Conservation (phyloP, 495 filamentous ascomycete genomes). For the Venustampulla echinocandica region DNA sequence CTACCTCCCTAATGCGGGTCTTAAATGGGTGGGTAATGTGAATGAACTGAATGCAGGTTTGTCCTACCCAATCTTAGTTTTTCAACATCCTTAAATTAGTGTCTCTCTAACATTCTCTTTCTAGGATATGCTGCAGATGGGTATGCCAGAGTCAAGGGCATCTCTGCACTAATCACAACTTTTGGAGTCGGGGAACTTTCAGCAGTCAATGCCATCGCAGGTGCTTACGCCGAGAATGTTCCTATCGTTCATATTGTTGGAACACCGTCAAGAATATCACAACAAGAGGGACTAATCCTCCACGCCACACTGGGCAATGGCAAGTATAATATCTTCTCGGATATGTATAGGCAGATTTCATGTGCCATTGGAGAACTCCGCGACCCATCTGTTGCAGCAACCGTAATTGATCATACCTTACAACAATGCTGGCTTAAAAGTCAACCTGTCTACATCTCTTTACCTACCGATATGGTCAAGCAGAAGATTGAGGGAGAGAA, state of each 20-base stretch:
- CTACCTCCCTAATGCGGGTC: conserved; percentile 50
- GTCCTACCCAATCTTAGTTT: background rate
- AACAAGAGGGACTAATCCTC: conserved; percentile 57
- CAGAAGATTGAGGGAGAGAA: conserved; percentile 68
- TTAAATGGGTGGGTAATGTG: conserved; percentile 74
- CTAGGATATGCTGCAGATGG: conserved; percentile 73
- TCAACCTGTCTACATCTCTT: conserved; percentile 73
- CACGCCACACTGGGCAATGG: conserved; percentile 94
- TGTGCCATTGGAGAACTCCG: conserved; percentile 61
- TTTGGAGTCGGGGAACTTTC: conserved; percentile 77
- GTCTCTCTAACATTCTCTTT: background rate
- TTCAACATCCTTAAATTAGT: background rate
- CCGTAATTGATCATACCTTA: conserved; percentile 71
- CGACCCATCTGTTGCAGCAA: conserved; percentile 59
- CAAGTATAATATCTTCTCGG: conserved; percentile 71
- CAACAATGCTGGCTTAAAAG: conserved; percentile 67
- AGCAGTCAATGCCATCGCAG: conserved; percentile 63
- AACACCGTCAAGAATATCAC: conserved; percentile 50
- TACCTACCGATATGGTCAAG: conserved; percentile 79
- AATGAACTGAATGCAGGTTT: conserved; percentile 76
- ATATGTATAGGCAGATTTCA: conserved; percentile 67
- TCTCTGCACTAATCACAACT: conserved; percentile 66
- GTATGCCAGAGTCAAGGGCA: conserved; percentile 65
- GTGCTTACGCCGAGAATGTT: conserved; percentile 65
- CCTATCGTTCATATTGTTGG: conserved; percentile 81